These are phyloP conservation scores for Aspergillus unguis DNA, from an alignment of 2,329 filamentous ascomycete species.

Conservation along the genomic window DNA sequence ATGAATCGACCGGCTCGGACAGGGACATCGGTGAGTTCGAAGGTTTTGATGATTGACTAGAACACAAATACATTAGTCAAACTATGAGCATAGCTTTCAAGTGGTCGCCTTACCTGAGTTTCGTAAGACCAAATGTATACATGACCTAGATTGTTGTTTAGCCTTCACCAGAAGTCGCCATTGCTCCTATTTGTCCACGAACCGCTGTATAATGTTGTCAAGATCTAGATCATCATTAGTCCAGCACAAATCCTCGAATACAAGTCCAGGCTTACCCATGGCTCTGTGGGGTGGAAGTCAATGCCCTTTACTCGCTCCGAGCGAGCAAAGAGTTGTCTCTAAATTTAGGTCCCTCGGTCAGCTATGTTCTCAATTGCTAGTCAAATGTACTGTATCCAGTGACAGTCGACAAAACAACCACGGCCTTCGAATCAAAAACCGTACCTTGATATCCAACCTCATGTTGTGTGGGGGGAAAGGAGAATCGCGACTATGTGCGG, in stretches of 20 bases:
- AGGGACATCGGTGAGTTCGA: conserved; percentile 97
- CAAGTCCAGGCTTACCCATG: conserved; percentile 65
- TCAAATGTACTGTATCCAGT: not conserved
- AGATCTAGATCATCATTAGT: conserved; percentile 50
- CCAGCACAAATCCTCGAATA: conserved; percentile 5
- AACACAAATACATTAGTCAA: conserved; percentile 21
- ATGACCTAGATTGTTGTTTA: conserved; percentile 65
- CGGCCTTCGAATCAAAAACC: conserved; percentile 16
- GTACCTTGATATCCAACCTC: conserved; percentile 61
- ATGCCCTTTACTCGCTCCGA: conserved; percentile 96
- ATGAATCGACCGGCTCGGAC: conserved; percentile 96
- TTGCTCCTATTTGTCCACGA: conserved; percentile 35
- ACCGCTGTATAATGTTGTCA: conserved; percentile 96
- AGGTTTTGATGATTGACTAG: conserved; percentile 90
- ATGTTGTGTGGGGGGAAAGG: conserved; percentile 42
- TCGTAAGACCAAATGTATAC: conserved; percentile 99
- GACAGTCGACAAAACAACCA: not conserved
- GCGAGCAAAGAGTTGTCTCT: conserved; percentile 81
- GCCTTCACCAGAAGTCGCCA: conserved; percentile 16
- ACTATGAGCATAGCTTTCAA: not conserved
- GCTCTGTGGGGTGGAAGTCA: conserved; percentile 94
- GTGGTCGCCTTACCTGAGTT: conserved; percentile 59
- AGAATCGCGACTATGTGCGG: conserved; percentile 34
- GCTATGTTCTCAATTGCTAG: conserved; percentile 22
- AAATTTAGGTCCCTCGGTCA: conserved; percentile 38